Evolutionary conservation across 257 asterid genomes (phyloP).

Genomic region (Primulina huaijiensis): DNA sequence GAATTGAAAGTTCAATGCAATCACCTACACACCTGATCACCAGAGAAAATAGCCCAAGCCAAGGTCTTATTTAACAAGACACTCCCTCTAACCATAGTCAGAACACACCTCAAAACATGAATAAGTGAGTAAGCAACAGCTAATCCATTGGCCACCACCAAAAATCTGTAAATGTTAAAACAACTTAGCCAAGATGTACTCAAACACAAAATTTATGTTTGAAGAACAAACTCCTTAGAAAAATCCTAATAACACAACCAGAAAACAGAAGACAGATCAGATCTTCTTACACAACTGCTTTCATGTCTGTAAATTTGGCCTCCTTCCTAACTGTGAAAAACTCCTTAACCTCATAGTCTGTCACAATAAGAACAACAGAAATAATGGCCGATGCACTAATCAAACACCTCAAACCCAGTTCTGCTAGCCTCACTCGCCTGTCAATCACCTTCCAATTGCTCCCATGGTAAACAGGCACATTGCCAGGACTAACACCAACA

Average conservation of each 20-base stretch:
- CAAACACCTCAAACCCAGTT: conserved; percentile 61
- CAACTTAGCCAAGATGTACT: background rate
- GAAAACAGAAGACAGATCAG: no score
- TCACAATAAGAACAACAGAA: conserved; percentile 70
- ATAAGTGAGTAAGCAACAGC: conserved; percentile 84
- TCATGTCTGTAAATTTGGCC: conserved; percentile 93
- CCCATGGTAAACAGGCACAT: conserved; percentile 76
- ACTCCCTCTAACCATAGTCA: conserved; percentile 74
- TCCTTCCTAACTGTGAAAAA: conserved; percentile 70
- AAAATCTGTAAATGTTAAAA: conserved; percentile 51
- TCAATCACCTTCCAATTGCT: conserved; percentile 74
- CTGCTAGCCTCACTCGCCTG: conserved; percentile 65
- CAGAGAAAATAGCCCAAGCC: conserved; percentile 98
- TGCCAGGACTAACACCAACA: conserved; percentile 94
- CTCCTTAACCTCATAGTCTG: conserved; percentile 78
- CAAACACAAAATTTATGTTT: background rate
- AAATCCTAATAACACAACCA: background rate
- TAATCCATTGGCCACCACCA: conserved; percentile 73
- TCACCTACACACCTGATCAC: conserved; percentile 68
- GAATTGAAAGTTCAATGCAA: background rate
- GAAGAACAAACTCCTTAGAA: background rate
- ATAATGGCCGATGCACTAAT: conserved; percentile 61
- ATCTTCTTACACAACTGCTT: conserved; percentile 75
- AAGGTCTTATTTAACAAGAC: conserved; percentile 78
- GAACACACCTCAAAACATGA: conserved; percentile 74